Evolutionary conservation across 1,139 yeast species (phyloP).

Genomic region (Candida frijolesensis): DNA sequence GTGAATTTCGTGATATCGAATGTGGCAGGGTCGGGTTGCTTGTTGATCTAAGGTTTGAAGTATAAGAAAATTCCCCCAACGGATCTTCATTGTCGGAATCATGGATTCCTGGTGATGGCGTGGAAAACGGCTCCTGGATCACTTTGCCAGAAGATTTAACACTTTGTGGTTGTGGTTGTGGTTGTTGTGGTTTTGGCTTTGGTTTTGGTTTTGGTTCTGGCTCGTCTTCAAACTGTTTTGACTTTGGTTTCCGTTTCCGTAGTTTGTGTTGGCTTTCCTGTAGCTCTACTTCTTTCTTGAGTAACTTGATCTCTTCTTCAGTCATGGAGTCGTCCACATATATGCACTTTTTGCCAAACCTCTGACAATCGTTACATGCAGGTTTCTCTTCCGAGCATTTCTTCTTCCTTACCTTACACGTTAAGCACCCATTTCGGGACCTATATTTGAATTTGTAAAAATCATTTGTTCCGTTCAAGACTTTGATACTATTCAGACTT

Average conservation of each 20-base stretch:
- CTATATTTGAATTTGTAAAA: conserved; percentile 22
- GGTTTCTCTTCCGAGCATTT: conserved; percentile 72
- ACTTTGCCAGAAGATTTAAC: neutral
- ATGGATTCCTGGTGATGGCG: neutral
- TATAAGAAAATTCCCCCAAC: conserved; percentile 10
- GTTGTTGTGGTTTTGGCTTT: neutral
- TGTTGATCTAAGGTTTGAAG: conserved; percentile 11
- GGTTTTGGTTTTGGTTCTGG: conserved; percentile 12
- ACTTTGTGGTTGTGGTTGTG: too few species aligned
- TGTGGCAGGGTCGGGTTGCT: neutral
- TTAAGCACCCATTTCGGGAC: conserved; percentile 64
- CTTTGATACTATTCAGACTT: conserved; percentile 9
- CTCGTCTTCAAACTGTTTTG: neutral
- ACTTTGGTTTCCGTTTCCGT: conserved; percentile 31
- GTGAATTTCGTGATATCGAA: conserved; percentile 11
- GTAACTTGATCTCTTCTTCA: conserved; percentile 24
- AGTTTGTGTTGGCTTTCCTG: conserved; percentile 37
- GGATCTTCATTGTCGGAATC: conserved; percentile 6
- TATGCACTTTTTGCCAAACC: conserved; percentile 55
- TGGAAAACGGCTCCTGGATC: neutral
- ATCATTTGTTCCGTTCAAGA: conserved; percentile 16
- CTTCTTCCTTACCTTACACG: conserved; percentile 72
- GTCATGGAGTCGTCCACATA: conserved; percentile 39
- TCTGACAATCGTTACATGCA: conserved; percentile 56
- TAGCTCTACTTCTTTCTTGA: conserved; percentile 29